Conservation (phyloP, 106 monocot genomes). For the Dendrobium officinale region DNA sequence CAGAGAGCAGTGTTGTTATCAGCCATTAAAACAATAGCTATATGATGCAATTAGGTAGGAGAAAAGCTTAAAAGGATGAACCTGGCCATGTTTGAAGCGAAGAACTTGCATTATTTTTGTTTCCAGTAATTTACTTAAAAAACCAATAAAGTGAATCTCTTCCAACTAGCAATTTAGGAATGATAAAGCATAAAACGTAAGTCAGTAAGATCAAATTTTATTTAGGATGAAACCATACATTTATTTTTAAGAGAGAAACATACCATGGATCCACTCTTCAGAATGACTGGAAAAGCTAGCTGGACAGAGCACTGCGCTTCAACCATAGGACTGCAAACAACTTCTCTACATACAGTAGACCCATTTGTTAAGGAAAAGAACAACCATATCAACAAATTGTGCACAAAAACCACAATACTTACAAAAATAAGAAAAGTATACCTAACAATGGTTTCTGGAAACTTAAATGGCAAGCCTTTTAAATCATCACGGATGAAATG, state of each 20-base stretch:
- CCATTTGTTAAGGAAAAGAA: neutral
- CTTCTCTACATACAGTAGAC: conserved; percentile 52
- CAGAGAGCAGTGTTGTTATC: neutral
- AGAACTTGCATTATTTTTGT: conserved; percentile 96
- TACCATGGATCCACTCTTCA: conserved; percentile 88
- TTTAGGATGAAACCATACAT: neutral
- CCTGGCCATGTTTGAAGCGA: conserved; percentile 99
- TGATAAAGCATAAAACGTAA: conserved; percentile 5
- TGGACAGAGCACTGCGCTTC: conserved; percentile 99
- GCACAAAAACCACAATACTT: neutral
- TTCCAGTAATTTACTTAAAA: conserved; percentile 94
- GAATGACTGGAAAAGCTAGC: conserved; percentile 81
- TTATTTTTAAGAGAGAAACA: neutral
- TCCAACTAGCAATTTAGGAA: conserved; percentile 54
- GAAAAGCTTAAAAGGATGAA: conserved; percentile 9
- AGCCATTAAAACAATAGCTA: neutral
- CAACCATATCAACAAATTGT: neutral
- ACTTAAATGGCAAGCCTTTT: conserved; percentile 89
- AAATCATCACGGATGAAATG: conserved; percentile 84
- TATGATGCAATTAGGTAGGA: neutral
- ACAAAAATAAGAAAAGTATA: neutral
- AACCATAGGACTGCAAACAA: conserved; percentile 95
- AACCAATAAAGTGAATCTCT: conserved; percentile 94
- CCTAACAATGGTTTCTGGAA: conserved; percentile 86
- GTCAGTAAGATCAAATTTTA: neutral